phyloP scores from a whole-genome alignment of 257 asterid species.

The Gynochthodes officinalis region DNA sequence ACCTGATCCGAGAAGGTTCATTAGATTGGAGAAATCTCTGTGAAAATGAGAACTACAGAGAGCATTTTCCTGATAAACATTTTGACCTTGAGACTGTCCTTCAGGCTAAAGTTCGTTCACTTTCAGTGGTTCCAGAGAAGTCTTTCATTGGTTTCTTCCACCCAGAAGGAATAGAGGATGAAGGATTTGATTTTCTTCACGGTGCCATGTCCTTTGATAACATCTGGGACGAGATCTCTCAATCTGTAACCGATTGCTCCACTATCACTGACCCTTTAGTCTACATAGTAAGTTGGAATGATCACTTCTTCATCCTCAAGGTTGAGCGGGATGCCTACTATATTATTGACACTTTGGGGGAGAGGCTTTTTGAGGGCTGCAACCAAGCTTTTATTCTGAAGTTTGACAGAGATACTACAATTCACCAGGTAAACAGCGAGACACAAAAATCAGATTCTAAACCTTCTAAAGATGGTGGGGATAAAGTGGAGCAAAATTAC shows the following conservation, averaged over 20 bases:
- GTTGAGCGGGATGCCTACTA: slow-evolving; percentile 66
- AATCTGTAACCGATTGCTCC: slow-evolving; percentile 18
- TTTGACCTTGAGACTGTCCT: slow-evolving; percentile 82
- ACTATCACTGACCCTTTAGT: slow-evolving; percentile 26
- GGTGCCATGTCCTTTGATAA: slow-evolving; percentile 80
- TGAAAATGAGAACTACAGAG: slow-evolving; percentile 47
- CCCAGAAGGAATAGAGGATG: slow-evolving; percentile 59
- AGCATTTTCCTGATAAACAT: slow-evolving; percentile 77
- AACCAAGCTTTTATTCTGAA: slow-evolving; percentile 75
- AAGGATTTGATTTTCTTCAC: slow-evolving; percentile 55
- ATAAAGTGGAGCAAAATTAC: slow-evolving; percentile 19
- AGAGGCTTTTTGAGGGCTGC: slow-evolving; percentile 86
- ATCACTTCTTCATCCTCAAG: slow-evolving; percentile 71
- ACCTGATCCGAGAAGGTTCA: slow-evolving; percentile 83
- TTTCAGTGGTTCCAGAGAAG: slow-evolving; percentile 56
- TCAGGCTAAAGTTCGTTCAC: slow-evolving; percentile 58
- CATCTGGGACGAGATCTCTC: slow-evolving; percentile 76
- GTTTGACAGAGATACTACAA: slow-evolving; percentile 56
- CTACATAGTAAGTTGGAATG: slow-evolving; percentile 85
- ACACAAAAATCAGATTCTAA: slow-evolving; percentile 31
- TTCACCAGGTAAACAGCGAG: slow-evolving; percentile 29
- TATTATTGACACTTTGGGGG: slow-evolving; percentile 78
- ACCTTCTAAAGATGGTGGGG: background rate
- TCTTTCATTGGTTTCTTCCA: slow-evolving; percentile 79
- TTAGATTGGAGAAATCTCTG: slow-evolving; percentile 86